phyloP scores from a whole-genome alignment of 2,329 filamentous ascomycete species.

The Aspergillus ruber region DNA sequence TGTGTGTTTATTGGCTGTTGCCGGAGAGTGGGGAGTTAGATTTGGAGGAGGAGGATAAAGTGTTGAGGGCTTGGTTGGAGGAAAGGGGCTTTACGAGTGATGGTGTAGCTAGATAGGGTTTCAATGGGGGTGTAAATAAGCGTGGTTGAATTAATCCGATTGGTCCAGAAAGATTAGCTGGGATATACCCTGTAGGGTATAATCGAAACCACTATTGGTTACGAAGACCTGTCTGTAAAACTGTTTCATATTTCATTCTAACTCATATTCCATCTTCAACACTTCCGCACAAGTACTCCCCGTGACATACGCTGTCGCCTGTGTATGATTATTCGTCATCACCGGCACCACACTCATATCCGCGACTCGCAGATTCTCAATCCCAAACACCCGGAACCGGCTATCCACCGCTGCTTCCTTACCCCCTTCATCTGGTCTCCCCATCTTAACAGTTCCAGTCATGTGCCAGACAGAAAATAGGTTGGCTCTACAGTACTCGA shows the following conservation, averaged over 20 bases:
- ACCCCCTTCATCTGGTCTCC: conserved; percentile 31
- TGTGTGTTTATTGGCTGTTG: conserved; percentile 23
- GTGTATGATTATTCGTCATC: conserved; percentile 44
- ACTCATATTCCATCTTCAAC: conserved; percentile 40
- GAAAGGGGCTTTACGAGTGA: conserved; percentile 14
- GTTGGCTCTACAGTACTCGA: conserved; percentile 41
- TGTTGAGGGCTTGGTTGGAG: conserved; percentile 16
- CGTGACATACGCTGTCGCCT: conserved; percentile 50
- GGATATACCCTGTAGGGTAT: no score
- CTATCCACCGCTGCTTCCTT: conserved; percentile 44
- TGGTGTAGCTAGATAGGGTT: background rate
- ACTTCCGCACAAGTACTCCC: conserved; percentile 49
- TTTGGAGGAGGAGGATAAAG: conserved; percentile 22
- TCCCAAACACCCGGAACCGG: conserved; percentile 32
- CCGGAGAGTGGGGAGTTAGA: conserved; percentile 24
- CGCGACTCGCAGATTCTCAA: conserved; percentile 34
- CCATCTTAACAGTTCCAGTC: conserved; percentile 55
- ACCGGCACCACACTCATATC: conserved; percentile 41
- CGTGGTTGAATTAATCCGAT: background rate
- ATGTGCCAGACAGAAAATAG: conserved; percentile 49
- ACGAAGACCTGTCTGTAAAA: background rate
- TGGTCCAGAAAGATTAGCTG: no score
- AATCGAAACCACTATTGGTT: no score
- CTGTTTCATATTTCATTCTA: conserved; percentile 13
- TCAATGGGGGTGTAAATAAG: background rate